Conservation (phyloP, 2,329 filamentous ascomycete species). For the Aulographum hederae region DNA sequence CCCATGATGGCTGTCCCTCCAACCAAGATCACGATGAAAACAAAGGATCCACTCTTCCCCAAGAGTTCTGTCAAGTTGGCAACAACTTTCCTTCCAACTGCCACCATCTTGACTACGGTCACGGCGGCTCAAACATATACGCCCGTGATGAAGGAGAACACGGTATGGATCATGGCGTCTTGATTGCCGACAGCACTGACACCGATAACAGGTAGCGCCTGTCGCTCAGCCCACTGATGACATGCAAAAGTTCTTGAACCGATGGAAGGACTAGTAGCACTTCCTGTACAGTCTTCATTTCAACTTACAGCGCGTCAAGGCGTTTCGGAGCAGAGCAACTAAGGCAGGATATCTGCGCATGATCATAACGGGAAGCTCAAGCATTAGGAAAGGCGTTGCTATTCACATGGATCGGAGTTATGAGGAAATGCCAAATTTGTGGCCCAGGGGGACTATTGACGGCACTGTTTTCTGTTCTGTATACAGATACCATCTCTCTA, state of each 20-base stretch:
- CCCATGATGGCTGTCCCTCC: constrained; percentile 41
- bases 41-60: constrained; percentile 30
- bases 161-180: constrained; percentile 30
- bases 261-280: constrained; percentile 48
- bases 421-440: too few species aligned
- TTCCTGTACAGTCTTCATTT: too few species aligned
- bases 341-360: too few species aligned
- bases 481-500: too few species aligned
- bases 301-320: too few species aligned
- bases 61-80: constrained; percentile 36
- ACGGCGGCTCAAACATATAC: constrained; percentile 31
- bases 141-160: constrained; percentile 35
- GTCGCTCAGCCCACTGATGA: constrained; percentile 31
- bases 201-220: constrained; percentile 30
- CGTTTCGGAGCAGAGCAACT: too few species aligned
- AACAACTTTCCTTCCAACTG: constrained; percentile 27
- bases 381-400: too few species aligned
- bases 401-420: too few species aligned
- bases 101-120: constrained; percentile 29
- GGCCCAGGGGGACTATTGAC: too few species aligned
- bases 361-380: too few species aligned
- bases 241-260: constrained; percentile 37
- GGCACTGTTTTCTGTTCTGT: too few species aligned
- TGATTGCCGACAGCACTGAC: constrained; percentile 3
- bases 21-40: constrained; percentile 38